phyloP scores from a whole-genome alignment of 495 filamentous ascomycete genomes.

The Aspergillus conjunctus region DNA sequence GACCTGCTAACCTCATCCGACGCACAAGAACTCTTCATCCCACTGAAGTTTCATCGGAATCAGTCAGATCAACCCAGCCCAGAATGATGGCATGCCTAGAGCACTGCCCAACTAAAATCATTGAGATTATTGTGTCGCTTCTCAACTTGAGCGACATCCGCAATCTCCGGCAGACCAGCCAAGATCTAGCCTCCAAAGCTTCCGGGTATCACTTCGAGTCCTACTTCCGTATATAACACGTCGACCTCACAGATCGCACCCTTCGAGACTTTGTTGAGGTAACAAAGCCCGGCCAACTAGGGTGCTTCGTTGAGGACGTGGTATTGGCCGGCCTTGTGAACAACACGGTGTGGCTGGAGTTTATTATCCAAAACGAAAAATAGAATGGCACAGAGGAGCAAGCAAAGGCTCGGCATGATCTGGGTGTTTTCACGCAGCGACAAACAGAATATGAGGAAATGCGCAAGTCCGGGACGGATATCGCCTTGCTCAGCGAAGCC shows the following conservation, averaged over 20 bases:
- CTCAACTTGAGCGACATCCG: background rate
- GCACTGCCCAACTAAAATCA: conserved; percentile 5
- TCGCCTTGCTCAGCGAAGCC: background rate
- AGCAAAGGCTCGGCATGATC: background rate
- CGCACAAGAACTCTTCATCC: too few species aligned
- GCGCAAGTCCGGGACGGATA: background rate
- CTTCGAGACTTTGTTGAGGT: conserved; percentile 3
- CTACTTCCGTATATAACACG: background rate
- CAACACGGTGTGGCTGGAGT: conserved; percentile 2
- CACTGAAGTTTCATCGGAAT: background rate
- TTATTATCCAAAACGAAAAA: background rate
- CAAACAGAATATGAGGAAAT: background rate
- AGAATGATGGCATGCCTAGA: conserved; percentile 1
- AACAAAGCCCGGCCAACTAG: conserved; percentile 8
- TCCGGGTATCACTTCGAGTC: background rate
- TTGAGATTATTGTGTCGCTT: conserved; percentile 1
- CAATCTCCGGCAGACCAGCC: conserved; percentile 2
- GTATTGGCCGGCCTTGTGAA: conserved; percentile 8
- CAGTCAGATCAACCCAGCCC: background rate
- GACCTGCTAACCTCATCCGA: too few species aligned
- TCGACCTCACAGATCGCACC: background rate
- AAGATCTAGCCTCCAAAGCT: background rate
- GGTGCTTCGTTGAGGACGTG: background rate
- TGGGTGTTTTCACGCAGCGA: background rate
- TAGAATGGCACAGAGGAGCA: background rate